phyloP scores from a whole-genome alignment of 2,329 filamentous ascomycete species.

The Acephala macrosclerotiorum region DNA sequence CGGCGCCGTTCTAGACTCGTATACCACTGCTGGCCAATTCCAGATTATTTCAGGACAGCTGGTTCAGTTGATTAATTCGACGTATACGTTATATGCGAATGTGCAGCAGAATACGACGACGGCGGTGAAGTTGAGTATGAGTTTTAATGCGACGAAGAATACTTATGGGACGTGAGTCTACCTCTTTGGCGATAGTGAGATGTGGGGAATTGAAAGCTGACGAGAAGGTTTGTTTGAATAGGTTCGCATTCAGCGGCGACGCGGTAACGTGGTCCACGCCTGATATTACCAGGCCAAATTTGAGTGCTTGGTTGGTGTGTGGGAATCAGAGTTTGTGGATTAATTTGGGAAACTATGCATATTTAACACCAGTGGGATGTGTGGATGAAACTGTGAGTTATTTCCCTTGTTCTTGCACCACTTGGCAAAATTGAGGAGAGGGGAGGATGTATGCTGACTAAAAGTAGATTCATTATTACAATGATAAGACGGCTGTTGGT shows the following conservation, averaged over 20 bases:
- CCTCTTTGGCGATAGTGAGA: no score
- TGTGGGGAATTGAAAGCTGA: no score
- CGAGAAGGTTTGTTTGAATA: no score
- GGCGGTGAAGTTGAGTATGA: constrained; percentile 55
- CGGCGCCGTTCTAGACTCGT: constrained; percentile 57
- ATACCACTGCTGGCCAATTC: constrained; percentile 64
- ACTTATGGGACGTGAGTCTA: constrained; percentile 60
- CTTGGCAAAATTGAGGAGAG: not conserved
- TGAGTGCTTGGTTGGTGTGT: constrained; percentile 66
- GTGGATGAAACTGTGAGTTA: constrained; percentile 62
- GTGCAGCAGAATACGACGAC: constrained; percentile 49
- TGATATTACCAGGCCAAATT: constrained; percentile 59
- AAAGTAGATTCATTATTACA: constrained; percentile 53
- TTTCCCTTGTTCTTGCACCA: constrained; percentile 1
- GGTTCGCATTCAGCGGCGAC: constrained; percentile 66
- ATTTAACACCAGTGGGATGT: constrained; percentile 64
- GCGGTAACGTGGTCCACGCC: constrained; percentile 60
- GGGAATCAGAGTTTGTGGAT: constrained; percentile 58
- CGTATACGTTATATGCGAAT: constrained; percentile 34
- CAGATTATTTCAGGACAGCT: constrained; percentile 63
- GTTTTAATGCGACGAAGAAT: constrained; percentile 58
- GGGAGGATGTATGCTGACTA: constrained; percentile 12
- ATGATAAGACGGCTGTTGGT: constrained; percentile 35
- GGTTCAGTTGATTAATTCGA: constrained; percentile 15
- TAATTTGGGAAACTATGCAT: constrained; percentile 65